A percentile compares a stretch with the other conserved stretches of the same genome.
Conservation (phyloP, 768 basidiomycete genomes). For the Tylopilus vinaceipallidus region DNA sequence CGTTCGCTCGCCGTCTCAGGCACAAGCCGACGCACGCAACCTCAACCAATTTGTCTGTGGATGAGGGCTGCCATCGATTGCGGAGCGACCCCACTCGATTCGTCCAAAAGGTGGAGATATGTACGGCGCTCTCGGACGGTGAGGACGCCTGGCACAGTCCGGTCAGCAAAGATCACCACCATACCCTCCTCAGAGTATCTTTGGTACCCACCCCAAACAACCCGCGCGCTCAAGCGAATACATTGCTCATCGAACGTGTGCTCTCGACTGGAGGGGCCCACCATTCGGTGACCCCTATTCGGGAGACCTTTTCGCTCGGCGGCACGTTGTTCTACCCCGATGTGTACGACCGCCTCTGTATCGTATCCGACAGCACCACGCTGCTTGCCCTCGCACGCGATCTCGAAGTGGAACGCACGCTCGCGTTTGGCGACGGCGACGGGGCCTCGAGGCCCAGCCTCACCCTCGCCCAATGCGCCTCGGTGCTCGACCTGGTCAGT, state of each 20-base stretch:
- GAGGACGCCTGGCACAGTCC: background rate
- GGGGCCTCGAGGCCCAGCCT: background rate
- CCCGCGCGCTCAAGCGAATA: background rate
- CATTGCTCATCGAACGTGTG: slow-evolving; percentile 15
- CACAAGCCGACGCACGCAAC: too few relatives aligned
- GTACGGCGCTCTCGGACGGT: background rate
- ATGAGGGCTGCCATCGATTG: too few relatives aligned
- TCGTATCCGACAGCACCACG: background rate
- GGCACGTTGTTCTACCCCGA: slow-evolving; percentile 9
- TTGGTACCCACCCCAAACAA: background rate
- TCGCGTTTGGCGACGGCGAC: background rate
- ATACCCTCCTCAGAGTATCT: background rate
- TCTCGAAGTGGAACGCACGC: slow-evolving; percentile 9
- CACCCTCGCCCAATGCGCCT: background rate
- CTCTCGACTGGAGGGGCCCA: slow-evolving; percentile 7
- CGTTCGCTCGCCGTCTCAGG: background rate
- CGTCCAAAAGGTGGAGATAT: background rate
- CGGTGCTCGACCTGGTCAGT: slow-evolving; percentile 10
- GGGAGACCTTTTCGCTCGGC: background rate
- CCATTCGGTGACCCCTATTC: slow-evolving; percentile 4
- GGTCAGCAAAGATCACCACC: background rate
- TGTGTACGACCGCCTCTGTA: slow-evolving; percentile 9
- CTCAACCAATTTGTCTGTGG: too few relatives aligned
- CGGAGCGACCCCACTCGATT: background rate
- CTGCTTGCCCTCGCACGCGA: background rate